Evolutionary conservation across 768 basidiomycete species (phyloP), one percentile per base, ranked within the genome.

Genomic region (Daedaleopsis sinensis): DNA sequence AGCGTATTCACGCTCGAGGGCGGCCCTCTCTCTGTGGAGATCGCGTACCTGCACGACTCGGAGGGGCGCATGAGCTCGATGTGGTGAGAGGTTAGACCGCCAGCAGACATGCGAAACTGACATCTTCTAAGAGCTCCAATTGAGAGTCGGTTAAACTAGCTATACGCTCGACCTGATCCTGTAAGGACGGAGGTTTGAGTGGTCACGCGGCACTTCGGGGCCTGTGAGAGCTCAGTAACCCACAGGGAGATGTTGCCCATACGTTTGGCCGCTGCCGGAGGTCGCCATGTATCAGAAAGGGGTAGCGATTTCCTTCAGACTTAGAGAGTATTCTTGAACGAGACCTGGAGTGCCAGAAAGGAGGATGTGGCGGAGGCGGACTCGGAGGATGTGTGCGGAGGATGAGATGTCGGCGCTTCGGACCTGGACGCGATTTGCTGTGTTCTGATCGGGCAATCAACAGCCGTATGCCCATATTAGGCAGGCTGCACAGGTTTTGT

Each of bases 1-100:
- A 0, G 91, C 89, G 70, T 92, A 94, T 70, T 94, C 92, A 54
- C 88, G 84, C 72, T 94, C 93, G 12, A 94, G 76, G 8, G 78
- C 80, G 11, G 77, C 85, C 48, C 87, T 82, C 53, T 88, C 88
- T 46, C 78, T 77, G 69, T 91, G 88, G 52, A 94, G 66, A 48
- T 93, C 91, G 59, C 89, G 84, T 55, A 90, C 82, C 92, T 93
- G 46, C 44, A n/a, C n/a, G n/a, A n/a, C n/a, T n/a, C 3, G 54
- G 19, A 55, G 56, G 5, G 48, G 60, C 43, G 61, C 59, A 49
- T 42, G 46, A 38, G 67, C 11, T 24, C 19, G 10, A 24, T 24
- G 47, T 49, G 21, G 47, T 5, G 47, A 16, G 15, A 16, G 47
- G 47, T 49, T 13, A 24, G 23, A 24, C 19, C 9, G 10, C 10